These are phyloP conservation scores for Coemansia sp. DNA, from an alignment of 192 early-diverging fungal species.

Conservation along the genomic window DNA sequence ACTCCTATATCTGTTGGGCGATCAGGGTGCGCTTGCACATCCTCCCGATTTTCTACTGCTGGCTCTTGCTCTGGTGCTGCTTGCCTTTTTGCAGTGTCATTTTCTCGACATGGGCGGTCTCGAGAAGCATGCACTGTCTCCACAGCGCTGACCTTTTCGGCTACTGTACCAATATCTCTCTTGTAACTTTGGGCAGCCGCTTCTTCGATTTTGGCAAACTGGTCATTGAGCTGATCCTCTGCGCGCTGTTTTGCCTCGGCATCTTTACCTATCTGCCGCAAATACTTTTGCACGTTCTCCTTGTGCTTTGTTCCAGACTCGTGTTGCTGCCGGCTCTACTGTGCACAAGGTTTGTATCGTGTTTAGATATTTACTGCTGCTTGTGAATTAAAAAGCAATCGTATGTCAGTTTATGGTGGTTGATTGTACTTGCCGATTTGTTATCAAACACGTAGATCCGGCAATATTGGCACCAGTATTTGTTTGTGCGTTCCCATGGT, in stretches of 20 bases:
- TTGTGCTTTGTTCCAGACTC: slow-evolving; percentile 80
- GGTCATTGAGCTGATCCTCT: slow-evolving; percentile 58
- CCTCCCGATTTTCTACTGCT: neutral
- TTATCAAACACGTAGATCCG: slow-evolving; percentile 80
- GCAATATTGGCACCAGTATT: slow-evolving; percentile 86
- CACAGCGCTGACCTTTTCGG: no score
- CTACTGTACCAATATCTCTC: slow-evolving; percentile 16
- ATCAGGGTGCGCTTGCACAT: neutral
- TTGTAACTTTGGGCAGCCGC: slow-evolving; percentile 38
- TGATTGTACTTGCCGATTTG: slow-evolving; percentile 61
- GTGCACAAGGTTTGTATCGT: neutral
- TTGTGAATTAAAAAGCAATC: neutral
- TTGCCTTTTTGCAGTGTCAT: neutral
- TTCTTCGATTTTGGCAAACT: slow-evolving; percentile 69
- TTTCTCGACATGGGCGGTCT: no score
- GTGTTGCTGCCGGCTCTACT: slow-evolving; percentile 66
- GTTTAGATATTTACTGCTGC: slow-evolving; percentile 1
- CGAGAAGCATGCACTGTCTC: no score
- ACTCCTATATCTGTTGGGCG: slow-evolving; percentile 30
- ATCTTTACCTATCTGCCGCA: slow-evolving; percentile 64
- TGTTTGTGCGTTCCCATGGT: slow-evolving; percentile 60
- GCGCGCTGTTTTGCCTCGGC: slow-evolving; percentile 55
- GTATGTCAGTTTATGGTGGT: neutral
- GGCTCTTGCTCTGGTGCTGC: neutral
- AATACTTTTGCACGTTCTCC: slow-evolving; percentile 74